phyloP scores from a whole-genome alignment of 202 grass and related monocot genomes.

The Brachypodium distachyon region DNA sequence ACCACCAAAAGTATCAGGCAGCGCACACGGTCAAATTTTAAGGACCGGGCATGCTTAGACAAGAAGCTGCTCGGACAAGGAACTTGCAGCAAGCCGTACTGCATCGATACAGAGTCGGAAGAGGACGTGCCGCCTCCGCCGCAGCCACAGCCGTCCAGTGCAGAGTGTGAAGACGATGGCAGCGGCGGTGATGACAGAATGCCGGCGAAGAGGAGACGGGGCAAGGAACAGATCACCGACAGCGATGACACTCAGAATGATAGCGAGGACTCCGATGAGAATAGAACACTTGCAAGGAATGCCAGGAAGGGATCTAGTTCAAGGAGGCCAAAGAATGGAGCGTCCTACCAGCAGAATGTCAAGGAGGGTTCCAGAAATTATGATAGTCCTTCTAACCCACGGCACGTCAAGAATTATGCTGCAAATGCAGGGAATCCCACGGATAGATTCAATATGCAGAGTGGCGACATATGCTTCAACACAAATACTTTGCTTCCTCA shows the following conservation, averaged over 20 bases:
- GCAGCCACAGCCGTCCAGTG: too few species aligned
- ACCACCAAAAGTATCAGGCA: neutral
- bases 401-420: neutral
- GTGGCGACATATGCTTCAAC: conserved; percentile 19
- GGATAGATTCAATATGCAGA: neutral
- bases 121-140: neutral
- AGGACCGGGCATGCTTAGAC: neutral
- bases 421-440: neutral
- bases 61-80: conserved; percentile 24
- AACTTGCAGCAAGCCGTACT: neutral
- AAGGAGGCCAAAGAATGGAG: conserved; percentile 4
- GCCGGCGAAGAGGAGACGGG: neutral
- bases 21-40: conserved; percentile 29
- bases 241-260: neutral
- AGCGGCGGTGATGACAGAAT: neutral
- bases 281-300: neutral
- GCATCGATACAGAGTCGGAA: conserved; percentile 24
- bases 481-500: neutral
- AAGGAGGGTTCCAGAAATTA: neutral
- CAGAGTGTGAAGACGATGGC: too few species aligned
- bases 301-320: neutral
- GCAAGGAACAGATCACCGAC: neutral
- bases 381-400: neutral
- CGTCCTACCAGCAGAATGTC: neutral
- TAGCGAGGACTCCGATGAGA: neutral